Evolutionary conservation across 2,329 filamentous ascomycete species (phyloP), one percentile per base, ranked within the genome.

Genomic region (Calonectria fujianensis): DNA sequence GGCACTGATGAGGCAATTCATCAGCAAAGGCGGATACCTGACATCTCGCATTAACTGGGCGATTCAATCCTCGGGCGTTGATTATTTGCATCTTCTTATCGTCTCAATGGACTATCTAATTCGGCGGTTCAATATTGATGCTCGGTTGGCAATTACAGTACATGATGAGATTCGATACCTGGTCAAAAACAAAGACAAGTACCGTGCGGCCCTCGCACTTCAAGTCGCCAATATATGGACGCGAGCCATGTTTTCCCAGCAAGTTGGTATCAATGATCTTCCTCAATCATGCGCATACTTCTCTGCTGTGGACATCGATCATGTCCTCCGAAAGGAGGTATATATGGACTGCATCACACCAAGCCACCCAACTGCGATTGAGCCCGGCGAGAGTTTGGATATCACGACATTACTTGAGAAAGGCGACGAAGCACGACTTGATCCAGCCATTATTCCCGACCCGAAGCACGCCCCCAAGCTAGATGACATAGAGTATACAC

Each of bases 21-120:
- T 99, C 80, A 95, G 91, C 84, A 97, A 95, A 82, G 96, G 96
- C 45, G 95, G 94, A 29, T 99, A 98, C 86, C 93, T 99, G 87
- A 98, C 97, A 1, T 97, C 94, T 24, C 93, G 97, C 41, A 98
- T 99, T 86, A 99, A 99, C 83, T 99, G 97, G 97, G 97, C 97
- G 4, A 98, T 99, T 79, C 97, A 99, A 82, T 98, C 96, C 0
- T 98, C 95, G 0, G 97, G 97, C 7, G 96, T 98, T 5, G 97
- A 99, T 84, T 99, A 99, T 84, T 91, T 99, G 2, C 97, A 99
- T 82, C 92, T 99, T 6, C 90, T 99, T 24, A 95, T 99, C 76
- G 92, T 98, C 3, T 90, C 93, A 18, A 99, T 99, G 97, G 96
- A 98, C 83, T 98, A 98, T 82, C 90, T 99, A 4, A 93, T 93